Base-by-base conservation (phyloP, 176 grass and related monocot genomes). In the Puya raimondii region DNA sequence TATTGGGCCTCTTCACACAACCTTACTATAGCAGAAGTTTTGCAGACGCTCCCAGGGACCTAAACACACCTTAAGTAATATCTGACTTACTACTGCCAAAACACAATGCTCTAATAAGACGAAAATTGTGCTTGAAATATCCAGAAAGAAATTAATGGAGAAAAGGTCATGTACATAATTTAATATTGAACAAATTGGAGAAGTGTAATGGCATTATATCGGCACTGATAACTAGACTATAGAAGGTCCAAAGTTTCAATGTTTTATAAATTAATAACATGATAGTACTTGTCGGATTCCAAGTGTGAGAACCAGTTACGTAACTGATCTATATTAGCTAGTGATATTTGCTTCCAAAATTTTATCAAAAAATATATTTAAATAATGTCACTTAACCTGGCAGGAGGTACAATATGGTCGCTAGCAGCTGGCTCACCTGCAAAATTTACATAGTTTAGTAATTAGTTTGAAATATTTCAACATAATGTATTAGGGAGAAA, bases 371-470 rank as follows among this genome's bases (percentile, higher is more conserved):
- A 23, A 2, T 69, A 18, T 33, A 58, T 67, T 48, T 33, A 18
- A 23, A 58, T 61, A 25, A 11, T 14, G 12, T 70, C 27, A 61
- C 42, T 48, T 84, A 71, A 78, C 86, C 71, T 78, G 4, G 78
- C 69, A 42, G 66, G 51, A 69, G 48, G 64, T 83, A 73, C 65
- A 4, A 17, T 64, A 52, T 64, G n/a, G 18, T 69, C 14, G 15
- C 9, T 66, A 17, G 12, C 17, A 77, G 23, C 51, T 42, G 68
- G 80, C 27, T 89, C 86, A 76, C 80, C 90, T 93, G 69, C 17
- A 80, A 79, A 63, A 70, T 76, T 71, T 48, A 63, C 51, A 65
- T 58, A 59, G 47, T 56, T 29, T 52, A 50, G n/a, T 68, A 65
- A 16, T 75, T 33, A 51, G 65, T 80, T 49, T 48, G 47, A 51